Evolutionary conservation across 805 yeast species (phyloP).

Genomic region (Isabelozyma gotoi): DNA sequence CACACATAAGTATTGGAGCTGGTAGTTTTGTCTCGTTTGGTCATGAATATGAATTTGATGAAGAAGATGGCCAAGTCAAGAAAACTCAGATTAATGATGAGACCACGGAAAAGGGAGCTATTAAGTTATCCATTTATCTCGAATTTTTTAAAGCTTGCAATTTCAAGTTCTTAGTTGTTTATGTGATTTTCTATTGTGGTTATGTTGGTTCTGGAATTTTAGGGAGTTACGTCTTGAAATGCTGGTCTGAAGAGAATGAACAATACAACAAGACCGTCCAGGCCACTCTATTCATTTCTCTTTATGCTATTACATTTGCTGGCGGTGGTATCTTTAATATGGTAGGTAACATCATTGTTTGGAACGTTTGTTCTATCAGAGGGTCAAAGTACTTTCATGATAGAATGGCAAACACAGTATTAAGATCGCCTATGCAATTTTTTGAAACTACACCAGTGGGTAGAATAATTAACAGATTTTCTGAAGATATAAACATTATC

Average conservation of each 20-base stretch:
- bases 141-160: constrained; percentile 34
- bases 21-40: constrained; percentile 35
- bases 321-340: no score
- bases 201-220: constrained; percentile 17
- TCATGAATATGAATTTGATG: constrained; percentile 29
- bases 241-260: constrained; percentile 36
- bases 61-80: constrained; percentile 12
- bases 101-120: constrained; percentile 21
- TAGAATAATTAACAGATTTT: constrained; percentile 36
- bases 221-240: constrained; percentile 29
- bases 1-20: constrained; percentile 15
- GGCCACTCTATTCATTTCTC: constrained; percentile 21
- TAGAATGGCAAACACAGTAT: constrained; percentile 31
- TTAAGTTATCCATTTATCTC: constrained; percentile 26
- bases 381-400: constrained; percentile 36
- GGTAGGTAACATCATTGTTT: constrained; percentile 28
- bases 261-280: constrained; percentile 21
- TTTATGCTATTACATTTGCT: constrained; percentile 26
- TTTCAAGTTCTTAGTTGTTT: constrained; percentile 21
- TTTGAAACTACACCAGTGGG: constrained; percentile 44
- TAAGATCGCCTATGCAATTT: constrained; percentile 42
- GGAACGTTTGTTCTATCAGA: constrained; percentile 28
- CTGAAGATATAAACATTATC: constrained; percentile 34
- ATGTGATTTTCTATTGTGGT: constrained; percentile 18
- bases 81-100: constrained; percentile 20